Evolutionary conservation across 768 basidiomycete species (phyloP).

Genomic region (Pleurotus cornucopiae): DNA sequence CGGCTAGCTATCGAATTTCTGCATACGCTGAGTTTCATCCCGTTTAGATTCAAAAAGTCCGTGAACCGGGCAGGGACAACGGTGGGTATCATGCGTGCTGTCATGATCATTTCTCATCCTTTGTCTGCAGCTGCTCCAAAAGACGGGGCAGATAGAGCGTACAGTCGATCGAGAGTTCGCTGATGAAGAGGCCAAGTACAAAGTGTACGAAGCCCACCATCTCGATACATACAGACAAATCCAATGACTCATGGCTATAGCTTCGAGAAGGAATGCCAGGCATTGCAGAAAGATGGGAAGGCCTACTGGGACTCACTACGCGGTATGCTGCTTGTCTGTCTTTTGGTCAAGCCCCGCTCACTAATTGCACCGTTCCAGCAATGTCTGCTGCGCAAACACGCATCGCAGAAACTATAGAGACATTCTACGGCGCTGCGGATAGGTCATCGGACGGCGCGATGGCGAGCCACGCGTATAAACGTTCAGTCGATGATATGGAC

Average conservation of each 20-base stretch:
- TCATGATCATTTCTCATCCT: constrained; percentile 10
- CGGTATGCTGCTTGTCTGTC: constrained; percentile 36
- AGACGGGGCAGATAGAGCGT: constrained; percentile 96
- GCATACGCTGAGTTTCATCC: neutral
- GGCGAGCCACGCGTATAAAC: constrained; percentile 95
- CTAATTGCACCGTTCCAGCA: constrained; percentile 38
- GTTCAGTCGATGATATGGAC: constrained; percentile 92
- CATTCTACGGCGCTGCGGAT: constrained; percentile 88
- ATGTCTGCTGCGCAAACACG: constrained; percentile 94
- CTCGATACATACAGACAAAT: neutral
- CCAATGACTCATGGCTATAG: constrained; percentile 34
- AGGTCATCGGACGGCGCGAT: constrained; percentile 87
- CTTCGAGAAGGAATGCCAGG: constrained; percentile 94
- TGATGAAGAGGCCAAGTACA: constrained; percentile 88
- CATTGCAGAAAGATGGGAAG: constrained; percentile 93
- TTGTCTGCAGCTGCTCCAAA: constrained; percentile 75
- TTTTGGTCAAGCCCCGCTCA: neutral
- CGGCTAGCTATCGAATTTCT: neutral
- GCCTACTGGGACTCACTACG: constrained; percentile 93
- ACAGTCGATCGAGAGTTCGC: constrained; percentile 93
- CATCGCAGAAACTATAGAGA: constrained; percentile 89
- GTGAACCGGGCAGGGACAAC: constrained; percentile 90
- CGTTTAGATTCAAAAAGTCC: constrained; percentile 83
- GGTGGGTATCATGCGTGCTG: constrained; percentile 34
- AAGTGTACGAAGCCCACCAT: constrained; percentile 55